phyloP scores from a whole-genome alignment of 2,329 filamentous ascomycete genomes.

The Aschersonia sp. region DNA sequence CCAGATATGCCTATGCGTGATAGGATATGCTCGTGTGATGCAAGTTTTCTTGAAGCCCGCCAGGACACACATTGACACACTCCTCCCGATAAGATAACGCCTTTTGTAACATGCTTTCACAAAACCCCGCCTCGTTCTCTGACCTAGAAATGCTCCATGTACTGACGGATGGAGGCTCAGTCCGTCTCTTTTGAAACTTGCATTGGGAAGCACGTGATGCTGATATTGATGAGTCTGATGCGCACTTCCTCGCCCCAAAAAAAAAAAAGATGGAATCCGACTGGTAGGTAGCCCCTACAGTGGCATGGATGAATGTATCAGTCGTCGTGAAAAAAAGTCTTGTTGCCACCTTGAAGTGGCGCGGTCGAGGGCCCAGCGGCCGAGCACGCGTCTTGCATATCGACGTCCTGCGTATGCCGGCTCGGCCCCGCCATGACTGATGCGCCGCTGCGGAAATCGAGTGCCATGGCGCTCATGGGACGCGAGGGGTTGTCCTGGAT shows the following conservation, averaged over 20 bases:
- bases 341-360: constrained; percentile 22
- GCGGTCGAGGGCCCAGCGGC: constrained; percentile 33
- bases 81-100: constrained; percentile 19
- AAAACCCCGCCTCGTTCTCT: neutral
- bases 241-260: too few species aligned
- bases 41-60: constrained; percentile 6
- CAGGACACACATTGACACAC: neutral
- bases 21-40: constrained; percentile 10
- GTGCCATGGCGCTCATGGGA: constrained; percentile 35
- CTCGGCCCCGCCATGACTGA: constrained; percentile 14
- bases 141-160: too few species aligned
- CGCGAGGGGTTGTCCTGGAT: constrained; percentile 30
- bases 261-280: too few species aligned
- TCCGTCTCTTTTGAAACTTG: too few species aligned
- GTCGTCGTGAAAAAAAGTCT: constrained; percentile 37
- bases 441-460: constrained; percentile 24
- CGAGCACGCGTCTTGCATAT: constrained; percentile 41
- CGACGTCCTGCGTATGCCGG: constrained; percentile 31
- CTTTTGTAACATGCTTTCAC: constrained; percentile 17
- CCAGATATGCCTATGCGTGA: constrained; percentile 3
- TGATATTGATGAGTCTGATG: too few species aligned
- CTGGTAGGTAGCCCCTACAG: neutral
- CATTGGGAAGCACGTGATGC: too few species aligned
- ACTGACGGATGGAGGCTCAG: too few species aligned
- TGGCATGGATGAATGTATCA: constrained; percentile 7